phyloP scores from a whole-genome alignment of 2,329 filamentous ascomycete species.

The Aspergillus sclerotialis region DNA sequence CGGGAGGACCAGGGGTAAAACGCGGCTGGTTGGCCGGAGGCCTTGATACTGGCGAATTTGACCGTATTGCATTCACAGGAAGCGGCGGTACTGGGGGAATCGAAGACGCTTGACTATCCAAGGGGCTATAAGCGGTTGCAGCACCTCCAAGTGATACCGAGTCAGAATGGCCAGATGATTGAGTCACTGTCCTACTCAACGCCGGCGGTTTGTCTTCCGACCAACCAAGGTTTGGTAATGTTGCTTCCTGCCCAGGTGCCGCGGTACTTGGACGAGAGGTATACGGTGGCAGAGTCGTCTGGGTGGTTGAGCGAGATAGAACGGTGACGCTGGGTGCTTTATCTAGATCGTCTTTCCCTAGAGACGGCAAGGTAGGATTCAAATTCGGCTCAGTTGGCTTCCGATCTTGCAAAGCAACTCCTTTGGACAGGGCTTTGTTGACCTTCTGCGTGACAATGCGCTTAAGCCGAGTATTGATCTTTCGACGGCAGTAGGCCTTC shows the following conservation, averaged over 20 bases:
- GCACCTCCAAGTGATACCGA: conserved; percentile 40
- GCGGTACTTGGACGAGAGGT: conserved; percentile 53
- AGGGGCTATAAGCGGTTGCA: conserved; percentile 26
- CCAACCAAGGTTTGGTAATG: conserved; percentile 33
- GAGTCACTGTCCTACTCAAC: conserved; percentile 38
- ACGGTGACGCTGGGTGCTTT: conserved; percentile 24
- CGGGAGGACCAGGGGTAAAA: conserved; percentile 16
- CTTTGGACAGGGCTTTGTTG: conserved; percentile 77
- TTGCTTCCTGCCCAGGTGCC: conserved; percentile 24
- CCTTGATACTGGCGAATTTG: conserved; percentile 16
- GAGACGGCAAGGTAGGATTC: conserved; percentile 57
- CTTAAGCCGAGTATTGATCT: conserved; percentile 78
- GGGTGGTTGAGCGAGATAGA: conserved; percentile 37
- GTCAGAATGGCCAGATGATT: conserved; percentile 46
- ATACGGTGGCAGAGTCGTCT: conserved; percentile 61
- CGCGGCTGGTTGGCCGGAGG: conserved; percentile 19
- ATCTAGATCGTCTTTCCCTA: conserved; percentile 44
- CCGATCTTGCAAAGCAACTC: conserved; percentile 52
- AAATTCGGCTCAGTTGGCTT: conserved; percentile 37
- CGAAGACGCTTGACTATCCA: conserved; percentile 22
- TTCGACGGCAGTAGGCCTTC: conserved; percentile 79
- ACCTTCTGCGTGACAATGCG: conserved; percentile 81
- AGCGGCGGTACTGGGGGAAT: conserved; percentile 26
- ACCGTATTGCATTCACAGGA: conserved; percentile 16
- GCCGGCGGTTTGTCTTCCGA: conserved; percentile 36